A percentile compares a stretch with the other conserved stretches of the same genome.
Evolutionary conservation across 805 yeast genomes (phyloP).

Genomic region (Jamesozyma rosinii): DNA sequence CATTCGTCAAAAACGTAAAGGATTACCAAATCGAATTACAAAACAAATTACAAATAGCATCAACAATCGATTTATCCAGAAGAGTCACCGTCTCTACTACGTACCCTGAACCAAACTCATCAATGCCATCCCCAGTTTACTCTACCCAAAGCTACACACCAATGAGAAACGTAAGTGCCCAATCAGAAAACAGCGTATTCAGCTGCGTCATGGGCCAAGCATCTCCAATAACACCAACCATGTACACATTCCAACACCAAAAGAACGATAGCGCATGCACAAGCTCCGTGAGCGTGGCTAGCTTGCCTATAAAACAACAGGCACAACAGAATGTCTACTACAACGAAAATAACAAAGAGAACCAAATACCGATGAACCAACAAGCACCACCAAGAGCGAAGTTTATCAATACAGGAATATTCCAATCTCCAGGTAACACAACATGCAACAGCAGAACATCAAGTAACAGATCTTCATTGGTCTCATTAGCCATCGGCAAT

Average conservation of each 20-base stretch:
- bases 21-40: slow-evolving; percentile 18
- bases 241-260: slow-evolving; percentile 24
- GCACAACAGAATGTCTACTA: slow-evolving; percentile 4
- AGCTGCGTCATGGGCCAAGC: slow-evolving; percentile 19
- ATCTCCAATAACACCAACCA: slow-evolving; percentile 29
- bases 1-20: slow-evolving; percentile 19
- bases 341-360: slow-evolving; percentile 20
- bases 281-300: slow-evolving; percentile 24
- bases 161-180: slow-evolving; percentile 26
- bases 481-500: slow-evolving; percentile 14
- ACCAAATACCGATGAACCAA: slow-evolving; percentile 12
- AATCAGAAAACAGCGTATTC: slow-evolving; percentile 28
- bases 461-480: slow-evolving; percentile 20
- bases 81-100: slow-evolving; percentile 7
- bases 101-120: slow-evolving; percentile 7
- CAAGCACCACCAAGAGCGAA: slow-evolving; percentile 25
- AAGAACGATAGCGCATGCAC: slow-evolving; percentile 23
- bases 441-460: slow-evolving; percentile 8
- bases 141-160: slow-evolving; percentile 26
- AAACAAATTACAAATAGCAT: slow-evolving; percentile 21
- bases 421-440: slow-evolving; percentile 16
- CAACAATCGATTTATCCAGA: slow-evolving; percentile 20
- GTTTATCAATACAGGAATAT: slow-evolving; percentile 21
- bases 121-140: slow-evolving; percentile 26
- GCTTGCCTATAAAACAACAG: slow-evolving; percentile 15